Evolutionary conservation across 176 grass and related monocot genomes (phyloP).

Genomic region (Rhipidocladum racemiflorum): DNA sequence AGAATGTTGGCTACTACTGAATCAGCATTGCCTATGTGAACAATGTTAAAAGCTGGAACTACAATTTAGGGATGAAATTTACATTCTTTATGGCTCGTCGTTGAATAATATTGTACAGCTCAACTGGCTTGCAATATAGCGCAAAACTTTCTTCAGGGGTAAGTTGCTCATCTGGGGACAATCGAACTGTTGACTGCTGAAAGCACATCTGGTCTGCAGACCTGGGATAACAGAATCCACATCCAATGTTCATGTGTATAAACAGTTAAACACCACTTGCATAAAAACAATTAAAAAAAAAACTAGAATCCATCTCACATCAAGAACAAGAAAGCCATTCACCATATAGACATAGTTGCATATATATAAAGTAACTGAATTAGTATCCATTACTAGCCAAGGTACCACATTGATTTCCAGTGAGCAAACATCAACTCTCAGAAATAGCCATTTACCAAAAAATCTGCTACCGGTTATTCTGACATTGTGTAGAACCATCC

Average conservation of each 20-base stretch:
- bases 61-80: constrained; percentile 27
- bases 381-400: constrained; percentile 9
- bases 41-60: constrained; percentile 15
- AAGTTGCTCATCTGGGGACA: constrained; percentile 58
- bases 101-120: constrained; percentile 63
- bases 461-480: background rate
- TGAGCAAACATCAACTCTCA: background rate
- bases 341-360: background rate
- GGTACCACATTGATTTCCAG: background rate
- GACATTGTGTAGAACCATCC: background rate
- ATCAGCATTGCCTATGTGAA: background rate
- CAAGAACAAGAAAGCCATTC: constrained; percentile 2
- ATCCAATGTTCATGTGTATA: constrained; percentile 44
- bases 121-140: constrained; percentile 62
- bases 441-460: background rate
- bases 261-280: constrained; percentile 4
- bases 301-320: background rate
- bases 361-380: constrained; percentile 19
- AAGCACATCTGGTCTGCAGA: constrained; percentile 53
- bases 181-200: constrained; percentile 45
- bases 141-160: constrained; percentile 57
- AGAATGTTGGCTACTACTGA: background rate
- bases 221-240: constrained; percentile 45
- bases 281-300: constrained; percentile 15
- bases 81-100: constrained; percentile 53